Evolutionary conservation across 768 basidiomycete species (phyloP).

Genomic region (Macrolepiota fuliginosa): DNA sequence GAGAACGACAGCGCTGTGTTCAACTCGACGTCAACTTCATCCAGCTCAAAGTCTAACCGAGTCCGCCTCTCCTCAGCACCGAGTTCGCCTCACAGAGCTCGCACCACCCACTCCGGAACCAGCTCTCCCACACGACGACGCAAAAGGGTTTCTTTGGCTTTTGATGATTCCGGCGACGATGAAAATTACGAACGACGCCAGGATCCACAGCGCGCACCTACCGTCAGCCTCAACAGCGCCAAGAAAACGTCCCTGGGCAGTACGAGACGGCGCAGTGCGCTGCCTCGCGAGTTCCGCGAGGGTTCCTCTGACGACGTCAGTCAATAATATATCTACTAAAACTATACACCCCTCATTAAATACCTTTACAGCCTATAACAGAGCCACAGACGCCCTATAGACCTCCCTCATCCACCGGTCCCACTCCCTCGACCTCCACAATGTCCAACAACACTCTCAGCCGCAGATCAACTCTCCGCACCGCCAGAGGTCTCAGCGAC

Average conservation of each 20-base stretch:
- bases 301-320: conserved; percentile 24
- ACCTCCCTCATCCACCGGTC: conserved; percentile 21
- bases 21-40: conserved; percentile 24
- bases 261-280: conserved; percentile 34
- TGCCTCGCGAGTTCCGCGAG: conserved; percentile 42
- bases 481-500: conserved; percentile 17
- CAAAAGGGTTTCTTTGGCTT: conserved; percentile 26
- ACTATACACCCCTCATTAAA: conserved; percentile 31
- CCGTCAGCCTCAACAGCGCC: conserved; percentile 26
- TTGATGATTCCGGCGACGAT: conserved; percentile 23
- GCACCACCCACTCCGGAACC: conserved; percentile 21
- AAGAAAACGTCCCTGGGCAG: conserved; percentile 42
- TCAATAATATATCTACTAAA: conserved; percentile 33
- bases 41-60: conserved; percentile 13
- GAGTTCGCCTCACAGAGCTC: conserved; percentile 31
- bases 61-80: conserved; percentile 28
- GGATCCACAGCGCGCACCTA: conserved; percentile 56
- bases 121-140: conserved; percentile 27
- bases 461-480: conserved; percentile 16
- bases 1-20: conserved; percentile 41
- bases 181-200: conserved; percentile 27
- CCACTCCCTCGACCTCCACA: neutral
- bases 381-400: conserved; percentile 32
- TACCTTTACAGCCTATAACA: conserved; percentile 23
- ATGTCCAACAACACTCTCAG: neutral